These are phyloP conservation scores for Ceratocystis alfenasii DNA, from an alignment of 2,329 filamentous ascomycete species.

Conservation along the genomic window DNA sequence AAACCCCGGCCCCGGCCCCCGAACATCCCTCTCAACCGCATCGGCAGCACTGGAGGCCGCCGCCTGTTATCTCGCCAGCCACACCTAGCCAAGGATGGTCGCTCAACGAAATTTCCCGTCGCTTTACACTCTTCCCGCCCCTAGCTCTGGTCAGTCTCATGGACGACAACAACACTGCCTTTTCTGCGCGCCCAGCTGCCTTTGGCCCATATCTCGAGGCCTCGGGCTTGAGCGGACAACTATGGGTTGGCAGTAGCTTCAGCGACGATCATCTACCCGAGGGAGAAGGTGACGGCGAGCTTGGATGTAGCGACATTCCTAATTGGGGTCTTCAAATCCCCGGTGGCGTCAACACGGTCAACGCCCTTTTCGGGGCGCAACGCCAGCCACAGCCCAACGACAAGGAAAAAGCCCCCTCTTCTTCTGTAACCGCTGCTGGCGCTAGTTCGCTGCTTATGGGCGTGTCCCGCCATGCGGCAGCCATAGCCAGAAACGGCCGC, in stretches of 20 bases:
- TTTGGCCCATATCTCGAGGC: conserved; percentile 72
- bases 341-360: conserved; percentile 26
- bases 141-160: conserved; percentile 93
- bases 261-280: conserved; percentile 60
- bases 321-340: conserved; percentile 55
- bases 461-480: not conserved
- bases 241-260: conserved; percentile 92
- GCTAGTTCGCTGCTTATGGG: too few species aligned
- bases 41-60: not conserved
- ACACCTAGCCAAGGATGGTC: conserved; percentile 22
- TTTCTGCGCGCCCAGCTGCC: conserved; percentile 81
- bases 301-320: conserved; percentile 89
- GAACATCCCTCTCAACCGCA: conserved; percentile 25
- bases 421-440: not conserved
- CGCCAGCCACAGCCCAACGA: conserved; percentile 6
- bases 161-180: conserved; percentile 96
- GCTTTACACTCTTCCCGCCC: conserved; percentile 83
- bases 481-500: not conserved
- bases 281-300: conserved; percentile 62
- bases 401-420: not conserved
- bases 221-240: conserved; percentile 69
- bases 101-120: conserved; percentile 59
- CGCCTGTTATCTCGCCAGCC: conserved; percentile 21
- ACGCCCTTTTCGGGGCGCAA: not conserved
- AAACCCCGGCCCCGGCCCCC: not conserved